Percentiles rank a stretch among this genome's conserved stretches.
These are phyloP conservation scores for Sisymbrium irio DNA, from an alignment of 345 rosid genomes.

Conservation along the genomic window DNA sequence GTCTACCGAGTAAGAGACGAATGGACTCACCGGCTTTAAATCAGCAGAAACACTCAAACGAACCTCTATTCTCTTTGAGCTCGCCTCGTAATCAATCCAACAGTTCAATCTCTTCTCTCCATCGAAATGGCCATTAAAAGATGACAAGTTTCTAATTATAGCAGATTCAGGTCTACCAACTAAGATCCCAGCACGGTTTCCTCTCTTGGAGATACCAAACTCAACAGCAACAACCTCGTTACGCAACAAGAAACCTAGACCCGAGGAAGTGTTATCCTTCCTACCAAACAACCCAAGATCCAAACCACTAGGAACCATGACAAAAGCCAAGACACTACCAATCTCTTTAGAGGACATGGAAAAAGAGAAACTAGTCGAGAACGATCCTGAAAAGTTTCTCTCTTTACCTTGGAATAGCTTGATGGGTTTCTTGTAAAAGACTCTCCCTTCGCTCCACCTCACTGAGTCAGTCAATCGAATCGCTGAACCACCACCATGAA, in stretches of 20 bases:
- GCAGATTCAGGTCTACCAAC: constrained; percentile 56
- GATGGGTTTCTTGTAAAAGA: constrained; percentile 66
- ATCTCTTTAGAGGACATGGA: constrained; percentile 50
- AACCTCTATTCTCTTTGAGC: constrained; percentile 76
- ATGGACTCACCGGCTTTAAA: constrained; percentile 59
- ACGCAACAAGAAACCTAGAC: constrained; percentile 7
- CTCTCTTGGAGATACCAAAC: constrained; percentile 56
- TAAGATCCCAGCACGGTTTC: constrained; percentile 55
- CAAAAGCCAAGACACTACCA: constrained; percentile 59
- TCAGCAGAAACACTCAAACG: constrained; percentile 50
- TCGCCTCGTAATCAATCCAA: constrained; percentile 87
- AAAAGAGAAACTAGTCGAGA: constrained; percentile 70
- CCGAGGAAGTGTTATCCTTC: constrained; percentile 36
- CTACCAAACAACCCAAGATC: constrained; percentile 46
- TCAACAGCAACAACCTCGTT: constrained; percentile 37
- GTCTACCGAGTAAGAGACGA: constrained; percentile 56
- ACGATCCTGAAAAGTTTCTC: constrained; percentile 49
- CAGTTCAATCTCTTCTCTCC: constrained; percentile 53
- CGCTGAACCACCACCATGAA: constrained; percentile 39
- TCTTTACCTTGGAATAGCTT: constrained; percentile 63
- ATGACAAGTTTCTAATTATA: constrained; percentile 28
- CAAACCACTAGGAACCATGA: constrained; percentile 52
- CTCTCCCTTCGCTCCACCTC: constrained; percentile 50
- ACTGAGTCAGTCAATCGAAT: constrained; percentile 62
- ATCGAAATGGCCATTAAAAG: constrained; percentile 17